Evolutionary conservation across 2,329 filamentous ascomycete species (phyloP), one percentile per base, ranked within the genome.

Genomic region (Monosporascus sp.): DNA sequence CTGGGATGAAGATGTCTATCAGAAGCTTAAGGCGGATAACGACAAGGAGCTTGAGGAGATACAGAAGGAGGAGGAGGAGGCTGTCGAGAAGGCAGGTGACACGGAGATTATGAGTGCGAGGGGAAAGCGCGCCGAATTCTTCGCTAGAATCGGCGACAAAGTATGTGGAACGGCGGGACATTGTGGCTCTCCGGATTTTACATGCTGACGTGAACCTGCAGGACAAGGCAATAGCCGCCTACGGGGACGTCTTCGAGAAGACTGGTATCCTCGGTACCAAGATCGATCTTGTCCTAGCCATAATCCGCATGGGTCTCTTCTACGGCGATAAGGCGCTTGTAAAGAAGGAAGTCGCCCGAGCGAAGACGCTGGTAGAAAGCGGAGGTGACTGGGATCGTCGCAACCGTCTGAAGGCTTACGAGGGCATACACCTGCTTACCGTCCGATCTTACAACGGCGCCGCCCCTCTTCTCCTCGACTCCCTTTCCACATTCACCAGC

Each of bases 311-410:
- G 69, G 91, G 89, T 37, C 81, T 99, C 54, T 99, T 99, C 79
- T 99, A 96, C 69, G 91, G 92, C 60, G 94, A 99, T 73, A 92
- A 91, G 74, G 72, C 88, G 41, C 83, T 94, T 51, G 92, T 96
- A 48, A 95, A 96, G 83, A 96, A 95, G 81, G 89, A 90, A 55
- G 83, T 97, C 47, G 91, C 96, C 66, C 86, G 93, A 44, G 92
- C 92, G 62, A 90, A 89, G 74, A 82, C 88, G 3, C 80, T 99
- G 49, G 92, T 99, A 36, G 94, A 99, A 69, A 88, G 88, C 60
- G 94, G 94, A 61, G 94, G 94, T 71, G 94, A 99, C 73, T 99
- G 94, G 94, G 94, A 99, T 71, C 89, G 94, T 60, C 88, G 94
- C 70, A 99, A 99, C 78, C 88, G 94, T 56, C 84, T 99, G 67